phyloP scores from a whole-genome alignment of 345 rosid genomes.

The Rhodamnia rubescens region DNA sequence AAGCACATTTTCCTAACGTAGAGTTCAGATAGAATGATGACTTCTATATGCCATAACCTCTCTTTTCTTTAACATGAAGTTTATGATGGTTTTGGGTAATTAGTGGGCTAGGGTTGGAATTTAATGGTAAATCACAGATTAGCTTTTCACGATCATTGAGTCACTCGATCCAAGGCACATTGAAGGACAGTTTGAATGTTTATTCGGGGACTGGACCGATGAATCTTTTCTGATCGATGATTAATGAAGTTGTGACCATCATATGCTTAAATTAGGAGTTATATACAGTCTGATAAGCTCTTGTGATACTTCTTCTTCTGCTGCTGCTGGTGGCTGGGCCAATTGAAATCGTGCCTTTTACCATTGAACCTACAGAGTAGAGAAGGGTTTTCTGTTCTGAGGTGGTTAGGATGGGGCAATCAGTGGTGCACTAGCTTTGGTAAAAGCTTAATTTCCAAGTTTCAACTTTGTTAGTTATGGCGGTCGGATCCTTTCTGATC shows the following conservation, averaged over 20 bases:
- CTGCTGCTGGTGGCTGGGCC: background rate
- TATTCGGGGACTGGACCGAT: background rate
- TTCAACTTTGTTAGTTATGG: background rate
- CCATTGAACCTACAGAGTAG: background rate
- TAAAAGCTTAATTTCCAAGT: background rate
- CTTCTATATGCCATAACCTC: background rate
- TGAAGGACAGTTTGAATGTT: background rate
- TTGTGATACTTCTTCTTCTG: background rate
- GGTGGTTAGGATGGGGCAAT: background rate
- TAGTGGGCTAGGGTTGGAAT: background rate
- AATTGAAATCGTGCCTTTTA: background rate
- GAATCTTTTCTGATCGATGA: background rate
- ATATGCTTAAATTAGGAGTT: background rate
- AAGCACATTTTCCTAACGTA: background rate
- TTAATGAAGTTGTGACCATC: background rate
- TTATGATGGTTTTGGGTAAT: background rate
- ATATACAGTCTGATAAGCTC: background rate
- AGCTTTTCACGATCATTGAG: background rate
- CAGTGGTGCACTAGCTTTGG: background rate
- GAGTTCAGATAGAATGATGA: background rate
- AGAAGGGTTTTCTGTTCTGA: background rate
- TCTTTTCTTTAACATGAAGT: background rate
- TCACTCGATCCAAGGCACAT: background rate
- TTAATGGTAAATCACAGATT: background rate
- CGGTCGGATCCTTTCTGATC: background rate